Evolutionary conservation across 2,329 filamentous ascomycete genomes (phyloP), one percentile per base, ranked within the genome.

Genomic region (Exophiala bonariae): DNA sequence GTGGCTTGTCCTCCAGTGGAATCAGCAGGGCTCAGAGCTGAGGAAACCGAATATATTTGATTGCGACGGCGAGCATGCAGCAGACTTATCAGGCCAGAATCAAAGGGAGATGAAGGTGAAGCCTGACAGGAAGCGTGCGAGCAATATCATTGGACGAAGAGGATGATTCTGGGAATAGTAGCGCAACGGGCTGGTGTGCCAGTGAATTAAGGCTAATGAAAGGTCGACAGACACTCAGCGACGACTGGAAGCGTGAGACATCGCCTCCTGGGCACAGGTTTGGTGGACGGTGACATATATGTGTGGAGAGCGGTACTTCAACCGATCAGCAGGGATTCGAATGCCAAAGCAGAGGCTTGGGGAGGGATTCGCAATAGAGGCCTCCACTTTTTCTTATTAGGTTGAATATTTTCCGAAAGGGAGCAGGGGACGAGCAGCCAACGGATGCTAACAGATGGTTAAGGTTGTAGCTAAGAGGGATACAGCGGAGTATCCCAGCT

Each of bases 111-210:
- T 49, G 44, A 47, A n/a, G n/a, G 33, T 32, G 23, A 23, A 40
- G 46, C 34, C 34, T 41, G 45, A 47, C 28, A 37, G 39, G 19
- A 30, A 26, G 36, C 28, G 44, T 20, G 30, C 38, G 33, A 9
- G 39, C 11, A 39, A 40, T 35, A 7, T 56, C 49, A 56, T 56
- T 56, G 53, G 53, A 46, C 35, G 41, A 47, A 34, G 31, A 22
- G 18, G 37, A 39, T 32, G 26, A 34, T 47, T 36, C 9, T 16
- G 30, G 37, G 45, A 26, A 42, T 32, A 46, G 48, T 53, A 49
- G 49, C 41, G 47, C 53, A 56, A 56, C 49, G 53, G 53, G 20
- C 36, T 38, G 34, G 19, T 26, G 37, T 46, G 47, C 43, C 41
- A 53, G 45, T 47, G 28, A 45, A 26, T 47, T 33, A 41, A 47